Evolutionary conservation across 2,329 filamentous ascomycete species (phyloP).

Genomic region (Stachybotrys echinatus): DNA sequence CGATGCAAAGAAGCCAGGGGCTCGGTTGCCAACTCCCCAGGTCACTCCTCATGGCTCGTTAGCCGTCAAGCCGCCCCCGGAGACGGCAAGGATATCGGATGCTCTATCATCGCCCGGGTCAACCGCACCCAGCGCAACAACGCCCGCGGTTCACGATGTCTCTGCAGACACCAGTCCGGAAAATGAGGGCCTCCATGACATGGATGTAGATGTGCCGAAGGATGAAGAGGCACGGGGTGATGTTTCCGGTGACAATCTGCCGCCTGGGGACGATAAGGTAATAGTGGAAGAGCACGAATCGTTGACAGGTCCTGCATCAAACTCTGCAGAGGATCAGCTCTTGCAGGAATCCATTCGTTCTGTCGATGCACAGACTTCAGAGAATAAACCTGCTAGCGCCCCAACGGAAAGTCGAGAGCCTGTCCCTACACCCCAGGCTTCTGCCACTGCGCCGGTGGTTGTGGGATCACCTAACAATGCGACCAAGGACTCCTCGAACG

Average conservation of each 20-base stretch:
- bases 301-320: constrained; percentile 2
- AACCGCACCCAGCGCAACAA: constrained; percentile 68
- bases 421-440: neutral
- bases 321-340: constrained; percentile 37
- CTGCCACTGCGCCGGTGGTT: neutral
- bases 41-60: constrained; percentile 5
- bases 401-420: neutral
- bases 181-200: constrained; percentile 55
- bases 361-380: constrained; percentile 9
- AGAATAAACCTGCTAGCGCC: neutral
- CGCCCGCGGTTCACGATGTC: constrained; percentile 60
- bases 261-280: constrained; percentile 5
- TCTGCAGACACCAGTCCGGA: constrained; percentile 73
- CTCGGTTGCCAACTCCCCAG: neutral
- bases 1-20: neutral
- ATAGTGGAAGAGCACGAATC: constrained; percentile 13
- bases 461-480: neutral
- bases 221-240: constrained; percentile 11
- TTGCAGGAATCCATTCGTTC: constrained; percentile 36
- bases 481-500: neutral
- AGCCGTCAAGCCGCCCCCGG: constrained; percentile 28
- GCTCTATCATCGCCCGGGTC: constrained; percentile 54
- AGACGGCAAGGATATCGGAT: constrained; percentile 33
- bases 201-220: constrained; percentile 42
- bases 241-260: constrained; percentile 3